Base-by-base conservation (phyloP, 257 asterid species). In the Prunella vulgaris region DNA sequence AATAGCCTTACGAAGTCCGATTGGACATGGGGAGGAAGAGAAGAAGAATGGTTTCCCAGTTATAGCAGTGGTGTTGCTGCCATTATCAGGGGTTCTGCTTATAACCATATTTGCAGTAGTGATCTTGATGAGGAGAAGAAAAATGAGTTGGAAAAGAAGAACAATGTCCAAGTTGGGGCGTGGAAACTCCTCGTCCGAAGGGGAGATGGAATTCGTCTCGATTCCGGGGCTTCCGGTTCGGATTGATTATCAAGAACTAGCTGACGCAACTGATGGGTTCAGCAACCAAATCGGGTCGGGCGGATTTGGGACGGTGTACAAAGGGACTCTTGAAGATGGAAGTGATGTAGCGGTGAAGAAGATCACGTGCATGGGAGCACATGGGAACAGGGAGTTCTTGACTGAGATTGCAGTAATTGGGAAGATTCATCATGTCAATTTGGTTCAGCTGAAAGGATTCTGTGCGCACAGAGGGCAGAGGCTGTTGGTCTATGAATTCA, bases 391-490 rank as follows among this genome's bases (percentile, higher is more conserved):
- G 25, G 97, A 92, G 51, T 92, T 92, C 42, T 79, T 88, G 20
- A 77, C 95, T 0, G 98, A 92, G 74, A 87, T 92, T 18, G 90
- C 89, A 0, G 84, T 86, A 2, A 88, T 92, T 10, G 98, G 96
- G 18, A 88, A 87, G 15, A 83, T 86, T 63, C 97, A 88, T 61
- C 96, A 90, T 54, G 77, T 90, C 64, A 90, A 92, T 75, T 76
- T 90, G 80, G 98, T 92, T 0, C 80, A 64, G 25, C 68, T 92
- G 32, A 88, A 71, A 73, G 98, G 97, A 17, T 92, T 82, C 42
- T 85, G 97, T 54, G 81, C 93, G 0, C 75, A 86, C 15, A 69
- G 76, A 17, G 86, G 85, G 68, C 89, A 85, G 40, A 48, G 86
- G 72, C 75, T 83, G 28, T 74, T 92, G 15, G 89, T 92, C 25